Evolutionary conservation across 495 filamentous ascomycete species (phyloP), one percentile per base, ranked within the genome.

Genomic region (Podospora tetraspora): DNA sequence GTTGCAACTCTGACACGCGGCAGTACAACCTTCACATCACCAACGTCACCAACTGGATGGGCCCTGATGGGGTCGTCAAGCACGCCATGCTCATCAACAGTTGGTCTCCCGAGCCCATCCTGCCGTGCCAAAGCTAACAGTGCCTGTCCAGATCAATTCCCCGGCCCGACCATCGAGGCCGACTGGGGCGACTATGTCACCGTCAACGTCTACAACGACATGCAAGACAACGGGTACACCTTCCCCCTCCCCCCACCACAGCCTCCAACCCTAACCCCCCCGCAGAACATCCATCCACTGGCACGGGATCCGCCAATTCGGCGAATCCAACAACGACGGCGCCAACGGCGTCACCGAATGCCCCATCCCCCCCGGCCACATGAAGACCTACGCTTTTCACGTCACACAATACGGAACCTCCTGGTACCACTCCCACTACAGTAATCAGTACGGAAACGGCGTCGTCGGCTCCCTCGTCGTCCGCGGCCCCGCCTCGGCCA

Each of bases 351-450:
- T 85, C 30, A 76, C 77, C 6, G 79, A 86, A 63, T 86, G 83
- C 69, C 84, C 83, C 4, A 83, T 85, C 56, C 71, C 81, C 5
- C 84, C 83, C 76, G 71, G 75, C 0, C 59, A 71, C 16, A 74
- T 57, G 29, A 77, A 74, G 37, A 78, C 68, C 0, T 79, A 80
- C 66, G 37, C 32, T 0, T 78, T 77, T 24, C 66, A 70, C 30
- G 72, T 68, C 16, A 73, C 52, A 1, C 74, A 81, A 63, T 89
- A 90, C 69, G 89, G 88, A 2, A 84, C 83, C 0, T 79, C 82
- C 7, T 90, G 86, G 87, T 74, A 89, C 65, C 88, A 90, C 71
- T 82, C 78, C 30, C 88, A 90, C 71, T 87, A 84, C 70, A 80
- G 79, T 12, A 74, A 84, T 19, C 87, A 90, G 69, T 82, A 82